These are phyloP conservation scores for Limnomonas spitsbergensis DNA, from an alignment of 139 green algal genomes.

Conservation along the genomic window DNA sequence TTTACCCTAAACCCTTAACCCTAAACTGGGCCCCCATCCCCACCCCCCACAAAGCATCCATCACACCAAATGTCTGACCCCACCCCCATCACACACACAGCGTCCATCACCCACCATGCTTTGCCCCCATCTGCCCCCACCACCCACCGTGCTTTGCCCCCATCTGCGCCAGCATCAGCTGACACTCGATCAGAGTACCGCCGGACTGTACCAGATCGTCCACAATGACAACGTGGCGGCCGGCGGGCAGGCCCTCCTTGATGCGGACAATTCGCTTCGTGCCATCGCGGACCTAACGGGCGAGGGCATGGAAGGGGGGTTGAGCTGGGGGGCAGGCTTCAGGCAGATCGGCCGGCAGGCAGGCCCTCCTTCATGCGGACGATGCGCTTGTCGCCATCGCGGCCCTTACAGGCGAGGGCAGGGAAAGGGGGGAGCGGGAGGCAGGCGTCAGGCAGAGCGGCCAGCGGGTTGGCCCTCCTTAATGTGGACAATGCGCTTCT, in stretches of 20 bases:
- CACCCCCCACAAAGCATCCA: not conserved
- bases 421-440: too few relatives aligned
- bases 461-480: slow-evolving; percentile 86
- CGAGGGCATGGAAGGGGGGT: too few relatives aligned
- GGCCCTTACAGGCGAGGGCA: slow-evolving; percentile 89
- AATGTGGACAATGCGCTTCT: slow-evolving; percentile 92
- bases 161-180: slow-evolving; percentile 71
- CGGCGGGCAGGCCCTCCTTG: slow-evolving; percentile 86
- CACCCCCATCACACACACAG: not conserved
- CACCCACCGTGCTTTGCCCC: slow-evolving; percentile 64
- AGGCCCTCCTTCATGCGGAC: slow-evolving; percentile 93
- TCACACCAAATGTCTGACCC: not conserved
- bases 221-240: slow-evolving; percentile 98
- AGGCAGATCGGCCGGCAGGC: slow-evolving; percentile 69
- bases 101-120: not conserved
- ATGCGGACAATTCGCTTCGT: slow-evolving; percentile 93
- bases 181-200: slow-evolving; percentile 94
- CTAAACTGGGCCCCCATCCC: not conserved
- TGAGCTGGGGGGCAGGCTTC: too few relatives aligned
- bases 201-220: slow-evolving; percentile 97
- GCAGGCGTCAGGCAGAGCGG: too few relatives aligned
- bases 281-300: slow-evolving; percentile 89
- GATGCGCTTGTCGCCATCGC: slow-evolving; percentile 93
- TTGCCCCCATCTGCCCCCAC: not conserved
- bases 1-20: too few relatives aligned